Base-by-base conservation (phyloP, 768 basidiomycete genomes). In the Baorangia bicolor region DNA sequence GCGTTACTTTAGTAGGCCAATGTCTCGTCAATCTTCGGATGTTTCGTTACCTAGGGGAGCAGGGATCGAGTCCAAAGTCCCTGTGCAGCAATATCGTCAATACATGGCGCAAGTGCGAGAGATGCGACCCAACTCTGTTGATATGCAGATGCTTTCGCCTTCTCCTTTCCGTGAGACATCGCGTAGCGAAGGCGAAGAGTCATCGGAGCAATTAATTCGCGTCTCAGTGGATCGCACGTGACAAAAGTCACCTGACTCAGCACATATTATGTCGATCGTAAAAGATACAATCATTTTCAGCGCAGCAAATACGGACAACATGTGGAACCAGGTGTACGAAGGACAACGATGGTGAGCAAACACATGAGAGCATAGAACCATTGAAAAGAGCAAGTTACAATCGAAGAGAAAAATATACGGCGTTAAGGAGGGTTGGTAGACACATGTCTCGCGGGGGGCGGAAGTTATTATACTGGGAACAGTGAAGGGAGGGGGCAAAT, bases 41-140 rank as follows among this genome's bases (percentile, higher is more conserved):
- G n/a, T 41, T 37, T 44, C 38, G 44, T 5, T 60, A 71, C 76
- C 74, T 63, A 73, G 60, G 34, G 77, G 76, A 2, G 72, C 73
- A 6, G 72, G 64, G 16, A 73, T 69, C 4, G 76, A 74, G 21
- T 54, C 40, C 51, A 61, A 55, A 13, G 25, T 51, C 45, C 72
- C 70, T 72, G 39, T 23, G 3, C 5, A 48, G 0, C 12, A 4
- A 20, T 33, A 28, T n/a, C 4, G 23, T 64, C 44, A 60, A 18
- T 30, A 37, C 14, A 49, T 13, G 27, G 31, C 11, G 3, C 21
- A 12, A 13, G 41, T n/a, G 2, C 7, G 16, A 34, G 21, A 31
- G 8, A 39, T 8, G 31, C 4, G 21, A 9, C 31, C 53, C 23
- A 37, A 73, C 70, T 58, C 13, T 66, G 61, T 35, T 62, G 51